Base-by-base conservation (phyloP, 1,284 basidiomycete genomes). In the Ceratorhiza oryzae-sativae region DNA sequence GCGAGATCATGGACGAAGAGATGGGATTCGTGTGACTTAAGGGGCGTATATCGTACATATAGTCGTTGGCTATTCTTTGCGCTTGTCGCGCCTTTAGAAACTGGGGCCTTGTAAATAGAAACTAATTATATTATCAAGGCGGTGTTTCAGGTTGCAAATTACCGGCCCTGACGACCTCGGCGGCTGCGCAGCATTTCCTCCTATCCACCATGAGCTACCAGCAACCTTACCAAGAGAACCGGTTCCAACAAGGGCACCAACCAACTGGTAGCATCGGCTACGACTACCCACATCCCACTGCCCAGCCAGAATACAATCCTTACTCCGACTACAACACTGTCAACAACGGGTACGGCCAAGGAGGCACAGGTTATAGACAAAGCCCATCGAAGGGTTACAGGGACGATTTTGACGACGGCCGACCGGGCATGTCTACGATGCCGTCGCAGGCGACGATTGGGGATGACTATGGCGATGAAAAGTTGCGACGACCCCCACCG, bases 1-100 rank as follows among this genome's bases (percentile, higher is more conserved):
- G 85, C 70, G 83, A 82, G 76, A 78, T 92, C 75, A 79, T 92
- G 73, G 91, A 93, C 77, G 86, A 88, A 77, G 87, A 88, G 79
- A 89, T 92, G 89, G 91, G 90, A 25, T 92, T 87, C 78, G 72
- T 76, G 73, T 41, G 32, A 27, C 23, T 55, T 12, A 45, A 13
- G 9, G 2, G 13, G 8, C 41, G 34, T 23, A 23, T 39, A 6
- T 39, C 36, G 36, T 39, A 13, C n/a, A n/a, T n/a, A n/a, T n/a
- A n/a, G n/a, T n/a, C n/a, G n/a, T n/a, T n/a, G n/a, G n/a, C n/a
- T n/a, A n/a, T n/a, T n/a, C n/a, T n/a, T n/a, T n/a, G n/a, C n/a
- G n/a, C n/a, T 39, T 39, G 8, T 39, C 36, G 8, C 8, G 36
- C 36, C 42, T 18, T 45, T 45, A 18, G 4, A 18, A 18, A 45